Evolutionary conservation across 148 eudicot species (phyloP).

Genomic region (Cornus suecica): DNA sequence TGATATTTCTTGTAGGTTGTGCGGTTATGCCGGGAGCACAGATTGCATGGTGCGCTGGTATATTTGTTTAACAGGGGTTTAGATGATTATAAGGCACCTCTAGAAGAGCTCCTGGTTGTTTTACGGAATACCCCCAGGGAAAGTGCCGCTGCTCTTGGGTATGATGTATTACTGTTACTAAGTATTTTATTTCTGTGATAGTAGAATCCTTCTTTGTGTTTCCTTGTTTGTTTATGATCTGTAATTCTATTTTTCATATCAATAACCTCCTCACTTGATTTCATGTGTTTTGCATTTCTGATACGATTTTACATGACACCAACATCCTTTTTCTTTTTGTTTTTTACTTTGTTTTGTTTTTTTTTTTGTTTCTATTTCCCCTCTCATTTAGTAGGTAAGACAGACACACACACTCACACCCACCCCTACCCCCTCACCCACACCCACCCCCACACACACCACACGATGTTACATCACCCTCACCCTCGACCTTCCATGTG

Average conservation of each 20-base stretch:
- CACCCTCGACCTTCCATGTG: too few species aligned
- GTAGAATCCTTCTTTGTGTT: neutral
- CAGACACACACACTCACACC: too few species aligned
- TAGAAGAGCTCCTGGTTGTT: constrained; percentile 81
- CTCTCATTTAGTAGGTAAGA: too few species aligned
- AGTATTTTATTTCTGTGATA: neutral
- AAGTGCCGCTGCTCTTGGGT: constrained; percentile 70
- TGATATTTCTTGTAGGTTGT: constrained; percentile 56
- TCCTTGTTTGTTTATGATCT: neutral
- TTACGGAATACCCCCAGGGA: constrained; percentile 51
- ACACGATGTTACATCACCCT: too few species aligned
- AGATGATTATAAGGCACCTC: constrained; percentile 89
- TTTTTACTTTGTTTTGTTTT: too few species aligned
- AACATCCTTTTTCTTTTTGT: too few species aligned
- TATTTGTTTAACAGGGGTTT: constrained; percentile 92
- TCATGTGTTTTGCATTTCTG: neutral
- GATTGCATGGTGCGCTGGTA: constrained; percentile 80
- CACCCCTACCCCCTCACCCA: too few species aligned
- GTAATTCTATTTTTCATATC: neutral
- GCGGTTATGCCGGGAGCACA: constrained; percentile 84
- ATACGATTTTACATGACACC: too few species aligned
- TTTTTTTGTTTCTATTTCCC: too few species aligned
- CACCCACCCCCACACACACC: too few species aligned
- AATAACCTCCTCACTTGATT: neutral
- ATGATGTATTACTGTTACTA: constrained; percentile 20